Conservation (phyloP, 202 grass and related monocot species). For the Schoenoplectus triqueter region DNA sequence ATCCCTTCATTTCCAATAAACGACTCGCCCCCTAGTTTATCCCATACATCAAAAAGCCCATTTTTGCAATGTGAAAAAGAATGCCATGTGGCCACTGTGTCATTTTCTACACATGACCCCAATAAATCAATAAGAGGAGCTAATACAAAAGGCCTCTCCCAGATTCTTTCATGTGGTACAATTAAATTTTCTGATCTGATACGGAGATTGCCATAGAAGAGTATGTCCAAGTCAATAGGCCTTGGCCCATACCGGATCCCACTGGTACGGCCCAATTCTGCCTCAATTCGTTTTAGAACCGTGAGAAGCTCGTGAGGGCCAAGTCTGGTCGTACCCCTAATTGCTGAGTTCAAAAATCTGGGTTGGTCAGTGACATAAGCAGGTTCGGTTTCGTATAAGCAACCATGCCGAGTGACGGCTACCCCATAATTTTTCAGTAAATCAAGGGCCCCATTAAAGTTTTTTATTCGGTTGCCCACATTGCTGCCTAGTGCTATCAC, state of each 20-base stretch:
- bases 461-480: conserved; percentile 65
- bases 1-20: conserved; percentile 63
- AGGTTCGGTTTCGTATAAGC: conserved; percentile 80
- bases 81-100: conserved; percentile 65
- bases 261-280: conserved; percentile 57
- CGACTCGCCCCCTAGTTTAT: conserved; percentile 79
- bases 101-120: conserved; percentile 51
- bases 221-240: conserved; percentile 87
- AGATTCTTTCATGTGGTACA: conserved; percentile 84
- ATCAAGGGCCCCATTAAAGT: conserved; percentile 63
- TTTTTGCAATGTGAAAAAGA: conserved; percentile 58
- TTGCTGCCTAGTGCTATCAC: conserved; percentile 90
- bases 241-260: conserved; percentile 83
- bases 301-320: conserved; percentile 71
- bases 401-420: conserved; percentile 69
- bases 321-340: conserved; percentile 74
- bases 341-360: conserved; percentile 77
- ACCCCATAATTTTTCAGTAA: conserved; percentile 63
- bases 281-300: conserved; percentile 81
- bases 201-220: conserved; percentile 64
- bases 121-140: conserved; percentile 87
- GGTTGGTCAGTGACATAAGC: conserved; percentile 87
- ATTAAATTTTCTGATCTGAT: conserved; percentile 60
- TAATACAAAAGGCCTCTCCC: conserved; percentile 85
- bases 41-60: conserved; percentile 77